phyloP scores from a whole-genome alignment of 106 monocot genomes.

The Narthecium ossifragum region DNA sequence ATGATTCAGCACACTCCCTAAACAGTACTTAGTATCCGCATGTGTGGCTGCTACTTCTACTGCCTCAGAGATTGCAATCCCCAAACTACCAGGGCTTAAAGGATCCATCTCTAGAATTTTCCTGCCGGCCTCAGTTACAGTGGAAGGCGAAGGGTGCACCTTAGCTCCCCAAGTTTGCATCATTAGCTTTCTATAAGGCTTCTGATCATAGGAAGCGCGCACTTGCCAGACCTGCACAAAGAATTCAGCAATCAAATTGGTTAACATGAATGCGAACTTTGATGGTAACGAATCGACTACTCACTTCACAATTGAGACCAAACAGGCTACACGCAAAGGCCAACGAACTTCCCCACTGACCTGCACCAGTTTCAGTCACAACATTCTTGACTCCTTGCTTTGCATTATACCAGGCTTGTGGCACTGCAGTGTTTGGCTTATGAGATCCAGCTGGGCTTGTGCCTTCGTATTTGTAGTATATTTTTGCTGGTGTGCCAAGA shows the following conservation, averaged over 20 bases:
- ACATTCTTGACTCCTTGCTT: constrained; percentile 63
- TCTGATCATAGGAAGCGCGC: constrained; percentile 80
- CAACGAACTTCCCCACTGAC: constrained; percentile 85
- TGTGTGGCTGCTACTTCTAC: constrained; percentile 63
- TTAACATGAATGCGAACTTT: not conserved
- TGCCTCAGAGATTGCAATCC: constrained; percentile 86
- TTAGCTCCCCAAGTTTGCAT: constrained; percentile 97
- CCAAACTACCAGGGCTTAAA: constrained; percentile 66
- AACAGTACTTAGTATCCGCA: constrained; percentile 71
- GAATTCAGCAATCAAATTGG: not conserved
- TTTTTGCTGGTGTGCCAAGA: constrained; percentile 72
- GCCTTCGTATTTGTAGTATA: constrained; percentile 94
- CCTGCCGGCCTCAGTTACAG: constrained; percentile 42
- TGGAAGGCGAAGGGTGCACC: constrained; percentile 76
- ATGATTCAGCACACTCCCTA: constrained; percentile 85
- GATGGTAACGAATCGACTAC: not conserved
- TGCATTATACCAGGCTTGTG: constrained; percentile 82
- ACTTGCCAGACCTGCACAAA: constrained; percentile 80
- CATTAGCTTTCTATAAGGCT: constrained; percentile 82
- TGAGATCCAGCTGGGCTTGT: constrained; percentile 89
- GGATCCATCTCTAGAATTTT: constrained; percentile 58
- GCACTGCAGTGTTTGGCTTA: constrained; percentile 78
- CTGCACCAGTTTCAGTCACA: constrained; percentile 86
- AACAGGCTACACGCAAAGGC: constrained; percentile 76
- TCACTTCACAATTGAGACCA: constrained; percentile 65